Evolutionary conservation across 2,329 filamentous ascomycete genomes (phyloP), one percentile per base, ranked within the genome.

Genomic region (Colletotrichum falcatum): DNA sequence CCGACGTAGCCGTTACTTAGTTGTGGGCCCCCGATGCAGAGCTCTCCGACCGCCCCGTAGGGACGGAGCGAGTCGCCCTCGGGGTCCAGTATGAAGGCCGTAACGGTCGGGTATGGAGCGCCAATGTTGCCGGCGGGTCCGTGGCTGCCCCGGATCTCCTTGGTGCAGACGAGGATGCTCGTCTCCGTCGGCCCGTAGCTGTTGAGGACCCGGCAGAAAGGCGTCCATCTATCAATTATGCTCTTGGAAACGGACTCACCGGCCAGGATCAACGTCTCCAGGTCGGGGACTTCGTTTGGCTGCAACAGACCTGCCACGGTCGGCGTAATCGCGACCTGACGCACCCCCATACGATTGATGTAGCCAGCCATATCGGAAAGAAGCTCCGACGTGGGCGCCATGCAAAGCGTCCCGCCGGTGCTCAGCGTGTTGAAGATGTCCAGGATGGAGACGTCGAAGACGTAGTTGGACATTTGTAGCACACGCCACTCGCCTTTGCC

Each of bases 131-230:
- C 49, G 20, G 28, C 37, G n/a, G 37, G 54, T 12, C 37, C 28
- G n/a, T 35, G 23, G 18, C 12, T 11, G 2, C 12, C 4, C n/a
- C 54, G 28, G 20, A 70, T 28, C 8, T 71, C 53, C 44, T 70
- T 66, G 6, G 66, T 71, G 72, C 72, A 9, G 69, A 67, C 55
- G 71, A 73, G 18, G 59, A 63, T 16, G 14, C 37, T 39, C 0
- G 67, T 73, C 55, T 73, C 74, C 1, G 74, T 70, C 3, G 74
- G 74, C 1, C 74, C 74, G 48, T 74, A 75, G 20, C 60, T 70
- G 14, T 75, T 75, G 37, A 75, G 53, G 18, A 75, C 33, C 3
- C 62, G 56, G 30, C 66, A 53, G 23, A 65, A 49, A 11, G 61
- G 63, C n/a, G 42, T 58, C 73, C 68, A 72, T 8, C 26, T n/a